Evolutionary conservation across 1,284 basidiomycete genomes (phyloP).

Genomic region (Kwoniella shivajii): DNA sequence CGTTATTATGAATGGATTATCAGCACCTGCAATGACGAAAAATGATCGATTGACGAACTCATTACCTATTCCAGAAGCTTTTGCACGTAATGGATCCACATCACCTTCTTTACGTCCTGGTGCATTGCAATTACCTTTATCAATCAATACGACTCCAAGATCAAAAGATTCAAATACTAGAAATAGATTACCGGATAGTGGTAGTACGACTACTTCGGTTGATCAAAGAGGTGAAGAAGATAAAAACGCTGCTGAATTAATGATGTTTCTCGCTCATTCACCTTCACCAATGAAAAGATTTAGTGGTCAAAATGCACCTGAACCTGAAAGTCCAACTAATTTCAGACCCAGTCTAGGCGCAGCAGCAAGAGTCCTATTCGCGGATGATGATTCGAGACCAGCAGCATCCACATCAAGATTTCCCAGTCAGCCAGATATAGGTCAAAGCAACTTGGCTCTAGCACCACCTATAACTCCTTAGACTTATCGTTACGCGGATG

Average conservation of each 20-base stretch:
- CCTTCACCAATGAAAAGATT: slow-evolving; percentile 35
- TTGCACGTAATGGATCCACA: slow-evolving; percentile 6
- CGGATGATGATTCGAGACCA: slow-evolving; percentile 24
- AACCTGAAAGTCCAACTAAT: slow-evolving; percentile 8
- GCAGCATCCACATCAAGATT: slow-evolving; percentile 1
- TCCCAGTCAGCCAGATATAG: not conserved
- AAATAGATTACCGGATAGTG: not conserved
- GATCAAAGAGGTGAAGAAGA: slow-evolving; percentile 39
- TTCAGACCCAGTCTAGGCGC: slow-evolving; percentile 18
- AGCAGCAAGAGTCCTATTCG: slow-evolving; percentile 46
- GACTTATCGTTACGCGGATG: too few relatives aligned
- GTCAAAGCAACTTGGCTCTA: slow-evolving; percentile 33
- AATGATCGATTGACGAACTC: too few relatives aligned
- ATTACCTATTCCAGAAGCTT: slow-evolving; percentile 21
- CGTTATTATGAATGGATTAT: slow-evolving; percentile 9
- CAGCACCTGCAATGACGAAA: too few relatives aligned
- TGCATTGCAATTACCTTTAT: slow-evolving; percentile 2
- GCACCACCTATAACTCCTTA: slow-evolving; percentile 35
- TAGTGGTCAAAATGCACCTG: slow-evolving; percentile 7
- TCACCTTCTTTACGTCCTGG: slow-evolving; percentile 11
- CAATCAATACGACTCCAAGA: slow-evolving; percentile 8
- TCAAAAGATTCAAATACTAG: slow-evolving; percentile 18
- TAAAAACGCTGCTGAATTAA: slow-evolving; percentile 50
- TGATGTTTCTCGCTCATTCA: slow-evolving; percentile 54
- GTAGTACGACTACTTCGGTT: slow-evolving; percentile 7